Conservation (phyloP, 1,284 basidiomycete genomes). For the Violaceomyces palustris region DNA sequence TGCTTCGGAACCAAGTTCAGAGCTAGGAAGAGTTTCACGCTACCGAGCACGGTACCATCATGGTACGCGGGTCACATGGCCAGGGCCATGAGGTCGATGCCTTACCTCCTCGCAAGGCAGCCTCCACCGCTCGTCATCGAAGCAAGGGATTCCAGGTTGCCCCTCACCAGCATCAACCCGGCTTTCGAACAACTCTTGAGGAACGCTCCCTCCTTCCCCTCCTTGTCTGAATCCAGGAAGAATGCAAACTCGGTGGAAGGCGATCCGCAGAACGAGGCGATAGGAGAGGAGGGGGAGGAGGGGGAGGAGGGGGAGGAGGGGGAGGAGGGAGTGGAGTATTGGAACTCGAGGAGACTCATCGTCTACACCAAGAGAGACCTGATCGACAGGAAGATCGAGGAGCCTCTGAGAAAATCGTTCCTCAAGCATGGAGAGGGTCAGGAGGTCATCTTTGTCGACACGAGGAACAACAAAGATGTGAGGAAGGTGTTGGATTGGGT, state of each 20-base stretch:
- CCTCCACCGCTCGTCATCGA: constrained; percentile 78
- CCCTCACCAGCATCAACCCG: constrained; percentile 87
- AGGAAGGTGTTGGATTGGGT: constrained; percentile 55
- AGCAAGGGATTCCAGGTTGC: constrained; percentile 84
- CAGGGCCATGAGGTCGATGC: constrained; percentile 55
- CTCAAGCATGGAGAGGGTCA: constrained; percentile 53
- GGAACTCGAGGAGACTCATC: too few species aligned
- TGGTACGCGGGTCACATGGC: constrained; percentile 97
- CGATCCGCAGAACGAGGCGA: too few species aligned
- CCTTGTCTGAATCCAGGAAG: too few species aligned
- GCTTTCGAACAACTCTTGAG: constrained; percentile 55
- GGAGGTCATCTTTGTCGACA: constrained; percentile 58
- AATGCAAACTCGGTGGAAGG: too few species aligned
- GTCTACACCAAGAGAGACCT: constrained; percentile 92
- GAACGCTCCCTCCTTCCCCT: constrained; percentile 45
- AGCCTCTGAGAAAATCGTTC: constrained; percentile 57
- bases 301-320: constrained; percentile 63
- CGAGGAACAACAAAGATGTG: constrained; percentile 56
- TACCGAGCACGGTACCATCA: constrained; percentile 64
- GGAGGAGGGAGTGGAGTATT: constrained; percentile 6
- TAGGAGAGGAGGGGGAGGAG: constrained; percentile 52
- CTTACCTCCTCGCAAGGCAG: constrained; percentile 62
- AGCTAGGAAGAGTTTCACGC: constrained; percentile 53
- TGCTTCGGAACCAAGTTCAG: constrained; percentile 46
- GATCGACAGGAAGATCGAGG: constrained; percentile 75